Evolutionary conservation across 768 basidiomycete species (phyloP).

Genomic region (Candolleomyces aberdarensis): DNA sequence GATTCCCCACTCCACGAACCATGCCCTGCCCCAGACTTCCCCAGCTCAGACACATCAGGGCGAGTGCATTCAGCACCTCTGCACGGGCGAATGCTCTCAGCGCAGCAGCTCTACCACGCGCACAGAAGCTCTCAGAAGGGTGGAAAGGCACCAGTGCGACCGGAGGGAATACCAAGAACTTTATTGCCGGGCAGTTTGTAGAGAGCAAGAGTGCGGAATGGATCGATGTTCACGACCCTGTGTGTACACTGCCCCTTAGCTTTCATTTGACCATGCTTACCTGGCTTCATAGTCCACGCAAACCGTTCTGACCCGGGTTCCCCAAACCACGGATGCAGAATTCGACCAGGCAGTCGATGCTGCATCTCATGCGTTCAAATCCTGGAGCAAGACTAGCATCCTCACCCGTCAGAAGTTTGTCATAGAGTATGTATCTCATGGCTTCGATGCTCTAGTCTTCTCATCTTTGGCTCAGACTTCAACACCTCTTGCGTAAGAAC

Average conservation of each 20-base stretch:
- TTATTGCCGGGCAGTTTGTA: constrained; percentile 85
- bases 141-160: constrained; percentile 88
- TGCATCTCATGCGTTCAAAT: constrained; percentile 81
- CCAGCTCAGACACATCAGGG: constrained; percentile 22
- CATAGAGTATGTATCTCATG: constrained; percentile 64
- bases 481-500: constrained; percentile 81
- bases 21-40: constrained; percentile 34
- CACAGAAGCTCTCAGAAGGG: constrained; percentile 64
- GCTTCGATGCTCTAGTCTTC: constrained; percentile 1
- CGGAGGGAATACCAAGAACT: constrained; percentile 90
- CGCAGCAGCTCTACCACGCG: constrained; percentile 54
- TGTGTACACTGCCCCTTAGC: constrained; percentile 25
- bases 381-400: constrained; percentile 85
- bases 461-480: constrained; percentile 54
- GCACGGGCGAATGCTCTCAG: constrained; percentile 46
- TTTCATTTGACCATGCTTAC: background rate
- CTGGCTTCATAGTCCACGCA: constrained; percentile 69
- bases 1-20: constrained; percentile 10
- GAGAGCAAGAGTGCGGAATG: constrained; percentile 77
- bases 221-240: constrained; percentile 89
- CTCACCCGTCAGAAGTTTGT: constrained; percentile 85
- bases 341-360: constrained; percentile 82
- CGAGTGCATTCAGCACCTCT: constrained; percentile 44
- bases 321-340: constrained; percentile 80
- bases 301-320: constrained; percentile 83